These are phyloP conservation scores for Magnolia kwangsiensis DNA, from an alignment of 164 flowering plant genomes.

Conservation along the genomic window DNA sequence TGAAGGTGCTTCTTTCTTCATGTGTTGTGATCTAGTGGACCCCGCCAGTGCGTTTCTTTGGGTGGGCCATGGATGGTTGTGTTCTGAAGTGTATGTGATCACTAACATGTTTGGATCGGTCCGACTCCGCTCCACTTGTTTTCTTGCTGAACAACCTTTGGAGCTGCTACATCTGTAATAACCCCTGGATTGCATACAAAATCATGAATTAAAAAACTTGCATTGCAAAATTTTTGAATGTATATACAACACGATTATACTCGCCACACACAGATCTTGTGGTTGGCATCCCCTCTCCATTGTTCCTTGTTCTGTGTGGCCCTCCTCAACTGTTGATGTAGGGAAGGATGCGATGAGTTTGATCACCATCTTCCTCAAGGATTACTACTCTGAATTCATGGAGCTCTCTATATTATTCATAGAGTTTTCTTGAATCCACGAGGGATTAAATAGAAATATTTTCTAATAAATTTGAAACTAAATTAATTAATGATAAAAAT, in stretches of 20 bases:
- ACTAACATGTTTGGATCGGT: conserved; percentile 90
- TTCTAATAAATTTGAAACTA: no score
- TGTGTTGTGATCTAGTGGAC: conserved; percentile 65
- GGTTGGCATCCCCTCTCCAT: no score
- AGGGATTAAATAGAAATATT: no score
- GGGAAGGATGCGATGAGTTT: no score
- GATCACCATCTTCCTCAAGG: no score
- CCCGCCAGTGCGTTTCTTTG: conserved; percentile 92
- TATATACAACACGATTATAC: not conserved
- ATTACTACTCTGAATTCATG: no score
- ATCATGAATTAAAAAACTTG: not conserved
- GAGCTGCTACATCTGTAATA: conserved; percentile 95
- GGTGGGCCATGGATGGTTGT: conserved; percentile 96
- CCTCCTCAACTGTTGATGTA: no score
- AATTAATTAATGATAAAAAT: no score
- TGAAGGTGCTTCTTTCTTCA: conserved; percentile 30
- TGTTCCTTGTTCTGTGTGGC: no score
- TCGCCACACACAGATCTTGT: no score
- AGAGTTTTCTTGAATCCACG: no score
- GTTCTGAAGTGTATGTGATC: conserved; percentile 91
- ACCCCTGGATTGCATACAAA: conserved; percentile 41
- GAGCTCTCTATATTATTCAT: no score
- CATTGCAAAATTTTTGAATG: not conserved
- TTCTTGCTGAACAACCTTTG: conserved; percentile 89
- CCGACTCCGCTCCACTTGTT: conserved; percentile 87